Percentiles rank a stretch among this genome's conserved stretches.
Evolutionary conservation across 768 basidiomycete species (phyloP).

Genomic region (Lentinus brumalis): DNA sequence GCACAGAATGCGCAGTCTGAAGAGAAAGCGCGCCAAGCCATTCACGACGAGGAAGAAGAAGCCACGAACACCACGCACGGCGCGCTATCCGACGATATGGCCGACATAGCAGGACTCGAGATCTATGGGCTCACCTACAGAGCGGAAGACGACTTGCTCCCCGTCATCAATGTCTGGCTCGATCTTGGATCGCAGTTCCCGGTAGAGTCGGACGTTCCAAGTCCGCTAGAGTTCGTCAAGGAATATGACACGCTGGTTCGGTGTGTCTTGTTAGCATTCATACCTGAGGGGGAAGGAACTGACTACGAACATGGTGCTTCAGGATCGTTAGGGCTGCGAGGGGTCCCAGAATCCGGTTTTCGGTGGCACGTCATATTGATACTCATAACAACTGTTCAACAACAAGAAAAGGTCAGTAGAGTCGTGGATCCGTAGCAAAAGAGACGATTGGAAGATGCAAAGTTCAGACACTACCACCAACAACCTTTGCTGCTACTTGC

Average conservation of each 20-base stretch:
- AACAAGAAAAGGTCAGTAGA: too few species aligned
- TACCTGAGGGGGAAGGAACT: too few species aligned
- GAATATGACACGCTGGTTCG: not conserved
- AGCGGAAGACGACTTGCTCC: not conserved
- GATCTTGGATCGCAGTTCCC: constrained; percentile 1
- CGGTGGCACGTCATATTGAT: too few species aligned
- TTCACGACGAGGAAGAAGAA: not conserved
- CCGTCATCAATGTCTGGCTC: constrained; percentile 1
- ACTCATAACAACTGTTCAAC: too few species aligned
- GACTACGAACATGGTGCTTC: too few species aligned
- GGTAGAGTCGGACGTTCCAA: not conserved
- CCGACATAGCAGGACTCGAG: not conserved
- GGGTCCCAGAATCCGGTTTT: too few species aligned
- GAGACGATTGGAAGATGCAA: too few species aligned
- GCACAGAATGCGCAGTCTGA: not conserved
- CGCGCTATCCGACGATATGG: not conserved
- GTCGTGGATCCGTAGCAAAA: too few species aligned
- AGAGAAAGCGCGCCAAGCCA: not conserved
- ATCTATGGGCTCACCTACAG: constrained; percentile 1
- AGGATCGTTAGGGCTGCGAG: too few species aligned
- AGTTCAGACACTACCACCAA: too few species aligned
- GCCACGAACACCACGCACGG: too few species aligned
- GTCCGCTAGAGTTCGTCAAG: not conserved
- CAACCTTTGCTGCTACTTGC: too few species aligned
- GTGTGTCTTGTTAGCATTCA: not conserved